Conservation (phyloP, 495 filamentous ascomycete species). For the Xylaria grammica region DNA sequence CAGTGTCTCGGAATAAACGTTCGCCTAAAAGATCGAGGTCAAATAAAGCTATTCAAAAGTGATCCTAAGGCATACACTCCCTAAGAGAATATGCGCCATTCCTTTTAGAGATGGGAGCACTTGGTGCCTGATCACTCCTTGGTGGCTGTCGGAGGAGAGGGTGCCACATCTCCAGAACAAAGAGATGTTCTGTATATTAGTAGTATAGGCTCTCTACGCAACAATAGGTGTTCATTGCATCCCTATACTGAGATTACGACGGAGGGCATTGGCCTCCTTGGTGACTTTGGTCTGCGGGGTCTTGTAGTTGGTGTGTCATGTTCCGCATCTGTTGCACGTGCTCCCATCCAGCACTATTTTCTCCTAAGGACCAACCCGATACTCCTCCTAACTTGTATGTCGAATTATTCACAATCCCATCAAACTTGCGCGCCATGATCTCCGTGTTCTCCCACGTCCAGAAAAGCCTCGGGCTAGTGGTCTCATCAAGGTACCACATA, state of each 20-base stretch:
- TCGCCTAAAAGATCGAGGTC: not conserved
- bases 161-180: too few relatives aligned
- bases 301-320: not conserved
- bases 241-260: not conserved
- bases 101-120: not conserved
- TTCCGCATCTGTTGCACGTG: not conserved
- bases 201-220: too few relatives aligned
- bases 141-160: too few relatives aligned
- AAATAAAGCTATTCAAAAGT: not conserved
- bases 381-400: slow-evolving; percentile 60
- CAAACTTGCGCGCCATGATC: slow-evolving; percentile 61
- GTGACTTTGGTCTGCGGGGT: not conserved
- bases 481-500: slow-evolving; percentile 64
- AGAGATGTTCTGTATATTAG: too few relatives aligned
- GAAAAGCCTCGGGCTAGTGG: slow-evolving; percentile 52
- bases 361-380: slow-evolving; percentile 63
- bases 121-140: too few relatives aligned
- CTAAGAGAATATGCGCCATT: not conserved
- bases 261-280: not conserved
- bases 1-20: too few relatives aligned
- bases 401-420: slow-evolving; percentile 53
- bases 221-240: too few relatives aligned
- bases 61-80: not conserved
- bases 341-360: slow-evolving; percentile 46
- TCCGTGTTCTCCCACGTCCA: slow-evolving; percentile 71